phyloP scores from a whole-genome alignment of 306 rosid genomes.

The Heteromeles arbutifolia region DNA sequence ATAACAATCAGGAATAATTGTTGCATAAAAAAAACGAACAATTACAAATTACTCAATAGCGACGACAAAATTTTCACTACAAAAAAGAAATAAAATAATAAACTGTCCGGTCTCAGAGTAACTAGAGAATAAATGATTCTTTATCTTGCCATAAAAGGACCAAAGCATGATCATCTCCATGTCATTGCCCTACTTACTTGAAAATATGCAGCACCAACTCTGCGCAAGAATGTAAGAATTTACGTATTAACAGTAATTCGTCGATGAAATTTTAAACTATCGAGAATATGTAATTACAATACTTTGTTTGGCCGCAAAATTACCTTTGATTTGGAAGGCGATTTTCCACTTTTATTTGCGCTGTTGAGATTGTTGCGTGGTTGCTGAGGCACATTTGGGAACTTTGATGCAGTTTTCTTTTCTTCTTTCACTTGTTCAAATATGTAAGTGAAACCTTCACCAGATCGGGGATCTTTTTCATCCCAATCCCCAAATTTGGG shows the following conservation, averaged over 20 bases:
- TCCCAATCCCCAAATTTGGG: conserved; percentile 64
- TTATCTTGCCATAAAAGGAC: neutral
- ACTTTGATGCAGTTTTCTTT: conserved; percentile 14
- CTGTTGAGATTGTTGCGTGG: neutral
- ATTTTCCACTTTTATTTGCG: neutral
- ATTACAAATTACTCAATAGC: too few relatives aligned
- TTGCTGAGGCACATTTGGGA: neutral
- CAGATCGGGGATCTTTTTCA: conserved; percentile 37
- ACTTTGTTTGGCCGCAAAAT: neutral
- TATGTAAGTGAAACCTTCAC: conserved; percentile 36
- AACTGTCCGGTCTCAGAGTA: neutral
- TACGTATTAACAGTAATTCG: neutral
- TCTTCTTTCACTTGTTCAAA: conserved; percentile 31
- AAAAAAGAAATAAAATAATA: neutral
- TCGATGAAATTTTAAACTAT: neutral
- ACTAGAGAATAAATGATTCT: neutral
- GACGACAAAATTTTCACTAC: neutral
- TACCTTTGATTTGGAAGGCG: conserved; percentile 23
- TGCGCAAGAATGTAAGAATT: conserved; percentile 5
- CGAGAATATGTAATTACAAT: neutral
- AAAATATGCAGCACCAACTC: conserved; percentile 32
- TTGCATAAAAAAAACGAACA: too few relatives aligned
- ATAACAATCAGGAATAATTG: too few relatives aligned
- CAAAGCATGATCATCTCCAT: neutral
- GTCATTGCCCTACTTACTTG: conserved; percentile 6